Base-by-base conservation (phyloP, 345 rosid species). In the Syzygium aromaticum region DNA sequence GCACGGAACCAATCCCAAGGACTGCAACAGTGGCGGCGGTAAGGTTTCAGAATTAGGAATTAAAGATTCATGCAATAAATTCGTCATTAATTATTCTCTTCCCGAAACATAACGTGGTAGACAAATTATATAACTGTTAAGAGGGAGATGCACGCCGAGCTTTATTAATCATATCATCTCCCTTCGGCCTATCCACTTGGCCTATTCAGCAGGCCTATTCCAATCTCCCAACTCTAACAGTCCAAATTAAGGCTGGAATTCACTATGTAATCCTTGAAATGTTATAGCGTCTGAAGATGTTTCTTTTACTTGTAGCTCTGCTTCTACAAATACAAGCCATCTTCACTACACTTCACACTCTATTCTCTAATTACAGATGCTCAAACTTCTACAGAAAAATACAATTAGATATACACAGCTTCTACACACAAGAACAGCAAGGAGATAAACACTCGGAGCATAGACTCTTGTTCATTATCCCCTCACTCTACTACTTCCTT, bases 231-330 rank as follows among this genome's bases (percentile, higher is more conserved):
- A 22, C 27, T 54, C 59, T 8, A 54, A 43, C 46, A 43, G 46
- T 7, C 46, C 63, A 10, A 57, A 23, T 57, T 7, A 43, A 25
- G n/a, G 30, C 67, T 27, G 30, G 67, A 59, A 59, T 59, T 59
- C 0, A 59, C 3, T 27, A 0, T 5, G 6, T 12, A 25, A 25
- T 0, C 16, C 30, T 59, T 0, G 2, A 59, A 30, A 59, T 59
- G 1, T 59, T 11, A 59, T 16, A 0, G 3, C 1, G 7, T 2
- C 4, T 0, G 2, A 59, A 59, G 16, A 59, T 59, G 16, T 2
- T 59, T 59, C 16, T 59, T 59, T 30, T 59, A 27, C 67, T 59
- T 25, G 30, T 27, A 12, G 64, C 0, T 59, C 30, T 25, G 5
- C 64, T 57, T 59, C 3, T 59, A 11, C 30, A 59, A 27, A 59